phyloP scores from a whole-genome alignment of 2,329 filamentous ascomycete genomes.

The Curvularia spicifera region DNA sequence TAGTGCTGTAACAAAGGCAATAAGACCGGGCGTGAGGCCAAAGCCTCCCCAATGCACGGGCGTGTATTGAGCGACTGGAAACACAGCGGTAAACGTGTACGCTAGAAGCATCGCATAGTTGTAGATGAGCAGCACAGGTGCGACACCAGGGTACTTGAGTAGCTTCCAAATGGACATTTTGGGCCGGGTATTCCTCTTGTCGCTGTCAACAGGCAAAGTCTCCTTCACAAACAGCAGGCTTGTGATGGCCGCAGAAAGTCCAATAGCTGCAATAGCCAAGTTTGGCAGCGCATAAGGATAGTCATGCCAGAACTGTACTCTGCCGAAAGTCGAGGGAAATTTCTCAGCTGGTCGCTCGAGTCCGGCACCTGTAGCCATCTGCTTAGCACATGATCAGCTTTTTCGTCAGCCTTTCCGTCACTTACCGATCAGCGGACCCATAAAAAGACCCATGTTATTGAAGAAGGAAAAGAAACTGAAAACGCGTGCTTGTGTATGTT shows the following conservation, averaged over 20 bases:
- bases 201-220: constrained; percentile 43
- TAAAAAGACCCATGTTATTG: constrained; percentile 74
- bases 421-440: constrained; percentile 68
- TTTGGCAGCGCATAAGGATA: constrained; percentile 72
- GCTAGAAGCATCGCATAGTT: constrained; percentile 71
- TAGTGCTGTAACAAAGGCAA: constrained; percentile 69
- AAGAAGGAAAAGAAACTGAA: constrained; percentile 81
- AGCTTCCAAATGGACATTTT: constrained; percentile 61
- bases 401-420: not conserved
- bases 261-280: constrained; percentile 63
- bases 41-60: constrained; percentile 68
- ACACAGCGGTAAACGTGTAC: constrained; percentile 72
- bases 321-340: constrained; percentile 65
- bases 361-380: constrained; percentile 61
- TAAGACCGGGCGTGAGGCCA: constrained; percentile 66
- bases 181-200: constrained; percentile 28
- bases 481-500: constrained; percentile 71
- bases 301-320: constrained; percentile 63
- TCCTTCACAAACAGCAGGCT: constrained; percentile 68
- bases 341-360: constrained; percentile 71
- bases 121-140: constrained; percentile 69
- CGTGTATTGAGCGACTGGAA: constrained; percentile 73
- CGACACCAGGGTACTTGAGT: constrained; percentile 68
- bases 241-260: constrained; percentile 60
- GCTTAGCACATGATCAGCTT: not conserved